Percentiles rank a stretch among this genome's conserved stretches.
Evolutionary conservation across 768 basidiomycete genomes (phyloP).

Genomic region (Myochromella boudieri): DNA sequence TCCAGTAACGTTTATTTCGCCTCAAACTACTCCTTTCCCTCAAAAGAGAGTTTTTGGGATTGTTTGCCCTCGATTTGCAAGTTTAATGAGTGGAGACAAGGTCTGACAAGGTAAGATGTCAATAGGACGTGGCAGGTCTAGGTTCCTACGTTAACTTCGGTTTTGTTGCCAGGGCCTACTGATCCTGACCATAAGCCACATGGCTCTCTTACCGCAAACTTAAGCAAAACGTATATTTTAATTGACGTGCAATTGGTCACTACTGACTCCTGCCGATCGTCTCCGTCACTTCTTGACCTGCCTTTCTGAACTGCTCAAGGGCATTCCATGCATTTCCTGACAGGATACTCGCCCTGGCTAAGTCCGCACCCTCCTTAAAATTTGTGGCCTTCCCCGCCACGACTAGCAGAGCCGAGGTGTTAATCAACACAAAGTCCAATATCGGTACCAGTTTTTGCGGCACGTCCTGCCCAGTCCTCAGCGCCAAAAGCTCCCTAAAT

Average conservation of each 20-base stretch:
- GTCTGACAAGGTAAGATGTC: conserved; percentile 38
- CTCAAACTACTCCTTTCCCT: no score
- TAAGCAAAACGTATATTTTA: no score
- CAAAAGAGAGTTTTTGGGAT: no score
- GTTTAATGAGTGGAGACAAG: conserved; percentile 57
- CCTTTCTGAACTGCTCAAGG: conserved; percentile 48
- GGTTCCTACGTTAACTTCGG: no score
- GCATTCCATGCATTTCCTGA: conserved; percentile 64
- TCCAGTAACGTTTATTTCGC: no score
- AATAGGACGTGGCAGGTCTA: no score
- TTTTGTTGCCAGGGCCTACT: no score
- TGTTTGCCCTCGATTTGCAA: no score
- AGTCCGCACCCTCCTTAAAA: conserved; percentile 66
- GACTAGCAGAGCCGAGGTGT: conserved; percentile 85
- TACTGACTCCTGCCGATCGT: no score
- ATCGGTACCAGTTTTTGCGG: conserved; percentile 61
- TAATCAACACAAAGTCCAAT: conserved; percentile 86
- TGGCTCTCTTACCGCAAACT: no score
- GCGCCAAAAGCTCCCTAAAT: conserved; percentile 51
- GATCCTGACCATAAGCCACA: no score
- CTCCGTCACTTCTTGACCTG: conserved; percentile 31
- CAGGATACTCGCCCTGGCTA: conserved; percentile 62
- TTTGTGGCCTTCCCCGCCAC: conserved; percentile 73
- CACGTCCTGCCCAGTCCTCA: conserved; percentile 56
- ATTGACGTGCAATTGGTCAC: no score